These are phyloP conservation scores for Didymosphaeria variabile DNA, from an alignment of 2,329 filamentous ascomycete genomes.

Conservation along the genomic window DNA sequence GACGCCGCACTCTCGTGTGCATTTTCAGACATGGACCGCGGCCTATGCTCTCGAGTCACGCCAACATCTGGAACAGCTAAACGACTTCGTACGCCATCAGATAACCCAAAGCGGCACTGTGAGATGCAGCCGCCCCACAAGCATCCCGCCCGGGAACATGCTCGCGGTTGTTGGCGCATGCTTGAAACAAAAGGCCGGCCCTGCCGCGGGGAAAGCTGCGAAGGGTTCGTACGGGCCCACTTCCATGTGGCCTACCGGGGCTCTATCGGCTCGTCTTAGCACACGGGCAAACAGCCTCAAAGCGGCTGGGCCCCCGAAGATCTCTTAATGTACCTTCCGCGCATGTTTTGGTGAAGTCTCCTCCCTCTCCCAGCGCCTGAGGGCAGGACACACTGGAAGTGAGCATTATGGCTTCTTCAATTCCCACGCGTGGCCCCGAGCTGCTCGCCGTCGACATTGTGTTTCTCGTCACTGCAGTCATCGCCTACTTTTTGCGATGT, in stretches of 20 bases:
- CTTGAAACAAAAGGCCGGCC: slow-evolving; percentile 3
- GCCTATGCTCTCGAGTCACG: neutral
- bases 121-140: neutral
- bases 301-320: neutral
- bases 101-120: neutral
- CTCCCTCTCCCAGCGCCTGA: neutral
- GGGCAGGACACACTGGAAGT: slow-evolving; percentile 1
- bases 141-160: neutral
- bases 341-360: neutral
- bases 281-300: neutral
- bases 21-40: neutral
- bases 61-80: neutral
- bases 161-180: neutral
- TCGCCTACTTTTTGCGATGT: slow-evolving; percentile 39
- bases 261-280: neutral
- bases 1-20: neutral
- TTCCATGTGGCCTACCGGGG: slow-evolving; percentile 8
- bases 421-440: slow-evolving; percentile 45
- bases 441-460: slow-evolving; percentile 41
- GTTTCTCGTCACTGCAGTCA: slow-evolving; percentile 35
- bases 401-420: slow-evolving; percentile 31
- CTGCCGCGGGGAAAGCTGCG: neutral
- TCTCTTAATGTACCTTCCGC: neutral
- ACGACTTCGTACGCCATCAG: neutral
- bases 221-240: neutral